Conservation (phyloP, 2,329 filamentous ascomycete species). For the Curvularia lunata region DNA sequence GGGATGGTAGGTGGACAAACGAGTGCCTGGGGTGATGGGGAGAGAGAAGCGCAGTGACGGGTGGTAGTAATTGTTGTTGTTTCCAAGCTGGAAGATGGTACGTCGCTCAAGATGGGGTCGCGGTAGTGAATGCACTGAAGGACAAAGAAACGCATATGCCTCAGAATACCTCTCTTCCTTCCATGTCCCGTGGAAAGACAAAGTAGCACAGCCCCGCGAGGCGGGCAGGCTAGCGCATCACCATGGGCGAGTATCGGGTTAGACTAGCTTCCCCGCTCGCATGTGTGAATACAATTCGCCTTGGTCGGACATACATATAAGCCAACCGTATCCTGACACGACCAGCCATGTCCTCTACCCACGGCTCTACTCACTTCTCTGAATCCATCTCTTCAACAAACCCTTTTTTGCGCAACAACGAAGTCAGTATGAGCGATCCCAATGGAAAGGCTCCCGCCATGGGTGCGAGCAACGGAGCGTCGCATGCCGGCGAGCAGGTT, state of each 20-base stretch:
- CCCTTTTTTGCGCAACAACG: conserved; percentile 29
- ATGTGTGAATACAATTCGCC: conserved; percentile 12
- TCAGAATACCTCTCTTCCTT: not conserved
- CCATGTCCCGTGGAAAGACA: conserved; percentile 8
- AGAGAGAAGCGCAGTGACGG: not conserved
- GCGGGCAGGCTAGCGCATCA: conserved; percentile 17
- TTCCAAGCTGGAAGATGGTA: not conserved
- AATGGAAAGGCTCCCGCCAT: conserved; percentile 49
- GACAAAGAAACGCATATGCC: conserved; percentile 1
- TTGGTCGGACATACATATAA: conserved; percentile 32
- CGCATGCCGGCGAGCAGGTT: conserved; percentile 40
- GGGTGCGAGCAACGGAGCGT: conserved; percentile 16
- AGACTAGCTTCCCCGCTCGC: conserved; percentile 32
- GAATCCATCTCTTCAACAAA: conserved; percentile 38
- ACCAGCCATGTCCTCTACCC: conserved; percentile 17
- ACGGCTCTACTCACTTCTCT: conserved; percentile 21
- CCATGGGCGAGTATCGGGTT: conserved; percentile 13
- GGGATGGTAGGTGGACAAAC: too few relatives aligned
- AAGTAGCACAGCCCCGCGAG: conserved; percentile 23
- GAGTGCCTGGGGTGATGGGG: not conserved
- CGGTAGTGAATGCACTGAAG: not conserved
- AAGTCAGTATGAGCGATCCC: conserved; percentile 36
- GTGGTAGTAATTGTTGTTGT: too few relatives aligned
- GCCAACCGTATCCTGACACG: conserved; percentile 14
- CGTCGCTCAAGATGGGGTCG: not conserved